Base-by-base conservation (phyloP, 768 basidiomycete species). In the Rhizopogon roseolus region DNA sequence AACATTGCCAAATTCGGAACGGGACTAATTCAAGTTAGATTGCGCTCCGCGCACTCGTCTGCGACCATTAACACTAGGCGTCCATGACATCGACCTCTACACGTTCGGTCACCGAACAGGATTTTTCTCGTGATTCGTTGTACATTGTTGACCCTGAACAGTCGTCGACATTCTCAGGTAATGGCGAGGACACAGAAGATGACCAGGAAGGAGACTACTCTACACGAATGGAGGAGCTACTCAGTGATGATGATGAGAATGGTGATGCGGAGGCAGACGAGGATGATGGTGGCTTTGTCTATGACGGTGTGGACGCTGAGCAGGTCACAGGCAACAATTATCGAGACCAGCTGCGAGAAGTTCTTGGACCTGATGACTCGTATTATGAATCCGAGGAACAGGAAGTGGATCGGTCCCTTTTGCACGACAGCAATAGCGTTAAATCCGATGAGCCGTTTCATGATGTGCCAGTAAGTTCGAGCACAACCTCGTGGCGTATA, bases 241-340 rank as follows among this genome's bases (percentile, higher is more conserved):
- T 88, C 60, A 76, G 73, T 52, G 57, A 56, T 10, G 66, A 66
- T 13, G 62, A 63, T 5, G 65, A 62, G 22, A 69, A 66, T 16
- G 73, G 75, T 4, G 44, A 17, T 3, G 45, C 13, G n/a, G 76
- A 79, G 4, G 76, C 69, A 11, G 76, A 75, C 0, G 82, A 79
- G 9, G 81, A 80, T 6, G 82, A 80, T 10, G 85, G 81, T 29
- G 82, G 71, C 0, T 93, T 93, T 60, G 56, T 91, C 28, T 94
- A 93, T 63, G 75, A 76, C 28, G 91, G 90, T 28, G 72, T 82
- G 19, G 90, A 93, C 60, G 79, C 83, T 5, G 68, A 66, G 36
- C 61, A 71, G 13, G 60, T 70, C 41, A 67, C 75, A 0, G 69
- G 76, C 14, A 72, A 74, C 37, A 80, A 77, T 49, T 94, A 94